Conservation (phyloP, 176 grass and related monocot genomes). For the Eleusine indica region DNA sequence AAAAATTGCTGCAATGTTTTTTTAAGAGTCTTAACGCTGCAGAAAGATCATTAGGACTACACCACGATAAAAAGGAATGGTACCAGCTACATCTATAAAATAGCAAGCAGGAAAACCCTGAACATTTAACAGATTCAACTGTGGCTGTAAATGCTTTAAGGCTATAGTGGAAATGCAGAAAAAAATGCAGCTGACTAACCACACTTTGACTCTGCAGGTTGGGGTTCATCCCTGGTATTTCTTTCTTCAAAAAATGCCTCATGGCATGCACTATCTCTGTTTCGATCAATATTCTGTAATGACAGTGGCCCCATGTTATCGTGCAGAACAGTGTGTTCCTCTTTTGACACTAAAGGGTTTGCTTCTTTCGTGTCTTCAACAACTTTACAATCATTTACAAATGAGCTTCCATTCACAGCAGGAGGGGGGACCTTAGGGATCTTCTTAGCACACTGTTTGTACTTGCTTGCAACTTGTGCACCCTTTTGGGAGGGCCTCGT, state of each 20-base stretch:
- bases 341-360: neutral
- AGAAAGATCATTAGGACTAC: conserved; percentile 1
- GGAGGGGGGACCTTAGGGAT: neutral
- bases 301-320: neutral
- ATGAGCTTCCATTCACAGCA: neutral
- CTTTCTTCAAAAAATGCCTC: conserved; percentile 32
- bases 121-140: neutral
- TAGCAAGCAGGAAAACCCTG: neutral
- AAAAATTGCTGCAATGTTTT: neutral
- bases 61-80: neutral
- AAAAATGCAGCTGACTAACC: conserved; percentile 41
- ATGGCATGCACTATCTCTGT: conserved; percentile 37
- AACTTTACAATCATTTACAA: neutral
- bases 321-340: neutral
- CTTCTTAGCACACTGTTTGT: conserved; percentile 39
- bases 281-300: conserved; percentile 27
- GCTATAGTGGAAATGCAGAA: neutral
- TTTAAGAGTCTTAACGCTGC: neutral
- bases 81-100: neutral
- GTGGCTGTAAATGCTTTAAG: neutral
- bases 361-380: conserved; percentile 15
- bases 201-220: conserved; percentile 37
- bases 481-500: conserved; percentile 25
- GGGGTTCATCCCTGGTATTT: conserved; percentile 4
- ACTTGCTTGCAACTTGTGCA: conserved; percentile 20